Base-by-base conservation (phyloP, 2,329 filamentous ascomycete species). In the Nannizzia gypsea region DNA sequence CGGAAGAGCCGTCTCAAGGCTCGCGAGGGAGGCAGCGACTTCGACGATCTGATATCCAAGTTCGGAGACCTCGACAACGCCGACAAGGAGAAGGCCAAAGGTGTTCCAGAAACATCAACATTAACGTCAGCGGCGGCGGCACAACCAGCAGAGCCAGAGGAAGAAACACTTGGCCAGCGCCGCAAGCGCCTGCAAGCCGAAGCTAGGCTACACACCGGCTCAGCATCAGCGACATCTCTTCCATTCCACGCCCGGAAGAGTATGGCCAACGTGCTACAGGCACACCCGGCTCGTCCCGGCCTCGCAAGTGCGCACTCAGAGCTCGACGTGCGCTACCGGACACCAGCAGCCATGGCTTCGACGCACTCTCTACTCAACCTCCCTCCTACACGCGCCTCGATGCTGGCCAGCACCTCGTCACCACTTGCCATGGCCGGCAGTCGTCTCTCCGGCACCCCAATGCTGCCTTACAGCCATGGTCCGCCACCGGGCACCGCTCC, bases 251-350 rank as follows among this genome's bases (percentile, higher is more conserved):
- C 71, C 56, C 71, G 75, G 61, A 72, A 72, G 46, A 80, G 76
- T 63, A 77, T 78, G 71, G 76, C 75, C 6, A 70, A 75, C 63
- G 67, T 79, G 31, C 77, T 87, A 8, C 74, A 80, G 61, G 76
- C 78, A 1, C 80, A 83, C 65, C 82, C 82, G 4, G 69, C 71
- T 24, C 58, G 55, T 68, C 72, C 54, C 13, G 54, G 54, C 62
- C 62, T 48, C 15, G 28, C 55, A 34, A 52, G 36, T 15, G 24
- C 60, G 1, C 55, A 50, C 26, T 52, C 46, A 44, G 31, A 52
- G 38, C 17, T 61, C 17, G 36, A 59, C 56, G 42, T 57, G 6
- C 20, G 22, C 24, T 15, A 55, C 57, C 20, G 13, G 38, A 42
- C 38, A n/a, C 38, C 38, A 11, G 13, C 52, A 9, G 31, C 11